Evolutionary conservation across 1,139 yeast genomes (phyloP), one percentile per base, ranked within the genome.

Genomic region (Scheffersomyces segobiensis): DNA sequence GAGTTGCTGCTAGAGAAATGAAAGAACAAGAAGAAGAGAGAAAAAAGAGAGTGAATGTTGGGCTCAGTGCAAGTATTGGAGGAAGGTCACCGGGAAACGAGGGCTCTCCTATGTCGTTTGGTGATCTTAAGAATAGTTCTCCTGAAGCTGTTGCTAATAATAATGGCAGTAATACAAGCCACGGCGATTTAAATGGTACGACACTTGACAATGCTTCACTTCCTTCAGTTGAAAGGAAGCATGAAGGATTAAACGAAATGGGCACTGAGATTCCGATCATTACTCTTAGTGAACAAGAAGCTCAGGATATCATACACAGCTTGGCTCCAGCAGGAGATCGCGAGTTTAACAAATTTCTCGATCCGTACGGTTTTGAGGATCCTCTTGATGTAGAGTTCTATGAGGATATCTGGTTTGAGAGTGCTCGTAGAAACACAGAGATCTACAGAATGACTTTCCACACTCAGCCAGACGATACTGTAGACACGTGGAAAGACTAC

Each of bases 391-490:
- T 85, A 12, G 85, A 84, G 4, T 95, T 96, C 70, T 91, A 87
- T 68, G 95, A 90, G 66, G 97, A 92, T 64, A 73, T 88, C n/a
- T 95, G 98, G 98, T 85, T 82, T 67, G 88, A 90, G 12, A 87
- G 86, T 69, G 98, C 99, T 0, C 79, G 89, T 59, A 82, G 93
- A 65, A 96, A 96, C 69, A 93, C 98, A 0, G 82, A 85, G 60
- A 77, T 95, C 7, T 96, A 84, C 75, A 81, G 98, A 60, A 81
- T 89, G 73, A 92, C 95, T 2, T 96, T 96, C 81, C 95, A 93
- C 63, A 87, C 93, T 63, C 98, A 95, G 71, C 99, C 99, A 0
- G 99, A 96, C 72, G 92, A 95, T 70, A 80, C 84, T 18, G 98
- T 95, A 17, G 80, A 82, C 22, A 84, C 95, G 0, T 96, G 99